Conservation (phyloP, 352 stramenopile genomes). For the Pythium brachiatum region DNA sequence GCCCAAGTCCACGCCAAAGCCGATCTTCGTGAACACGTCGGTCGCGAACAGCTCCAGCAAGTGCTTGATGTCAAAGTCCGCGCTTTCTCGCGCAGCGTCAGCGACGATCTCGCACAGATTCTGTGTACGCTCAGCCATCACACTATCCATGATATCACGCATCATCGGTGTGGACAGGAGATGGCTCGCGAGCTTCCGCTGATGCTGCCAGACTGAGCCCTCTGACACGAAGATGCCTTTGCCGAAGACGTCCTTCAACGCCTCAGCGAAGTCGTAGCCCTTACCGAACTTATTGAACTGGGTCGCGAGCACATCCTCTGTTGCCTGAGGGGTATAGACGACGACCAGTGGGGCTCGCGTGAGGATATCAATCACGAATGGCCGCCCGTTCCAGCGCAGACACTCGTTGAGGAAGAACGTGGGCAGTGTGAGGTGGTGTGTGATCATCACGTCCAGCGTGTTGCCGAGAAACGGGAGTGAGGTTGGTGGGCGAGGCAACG, state of each 20-base stretch:
- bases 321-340: constrained; percentile 30
- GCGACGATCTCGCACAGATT: constrained; percentile 32
- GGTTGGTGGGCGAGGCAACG: not conserved
- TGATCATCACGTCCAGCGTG: constrained; percentile 5
- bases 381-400: constrained; percentile 16
- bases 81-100: not conserved
- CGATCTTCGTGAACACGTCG: constrained; percentile 62
- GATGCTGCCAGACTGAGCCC: constrained; percentile 46
- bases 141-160: constrained; percentile 39
- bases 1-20: constrained; percentile 35
- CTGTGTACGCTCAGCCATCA: constrained; percentile 29
- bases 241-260: constrained; percentile 55
- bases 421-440: constrained; percentile 20
- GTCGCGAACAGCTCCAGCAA: constrained; percentile 55
- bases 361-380: constrained; percentile 41
- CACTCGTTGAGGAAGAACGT: constrained; percentile 27
- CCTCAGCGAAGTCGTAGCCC: constrained; percentile 30
- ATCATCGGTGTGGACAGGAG: constrained; percentile 71
- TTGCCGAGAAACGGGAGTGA: constrained; percentile 15
- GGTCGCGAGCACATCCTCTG: constrained; percentile 48
- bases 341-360: constrained; percentile 32
- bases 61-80: constrained; percentile 37
- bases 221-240: constrained; percentile 51
- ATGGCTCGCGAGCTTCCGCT: constrained; percentile 81
- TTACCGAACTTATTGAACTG: constrained; percentile 74